Evolutionary conservation across 495 filamentous ascomycete genomes (phyloP), one percentile per base, ranked within the genome.

Genomic region (Podospora tetraspora): DNA sequence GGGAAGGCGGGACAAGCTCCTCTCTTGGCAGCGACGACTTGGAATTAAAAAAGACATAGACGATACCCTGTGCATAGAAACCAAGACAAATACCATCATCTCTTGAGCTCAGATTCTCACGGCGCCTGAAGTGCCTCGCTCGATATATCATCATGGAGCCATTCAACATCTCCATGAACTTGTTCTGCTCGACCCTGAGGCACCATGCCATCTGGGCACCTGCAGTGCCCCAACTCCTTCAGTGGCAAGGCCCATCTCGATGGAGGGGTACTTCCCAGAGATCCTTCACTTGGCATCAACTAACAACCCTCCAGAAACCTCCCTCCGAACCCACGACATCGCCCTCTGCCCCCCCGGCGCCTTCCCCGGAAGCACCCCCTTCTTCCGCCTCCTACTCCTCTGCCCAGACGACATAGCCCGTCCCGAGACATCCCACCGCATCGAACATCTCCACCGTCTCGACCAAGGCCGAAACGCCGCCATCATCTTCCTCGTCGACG

Each of bases 111-210:
- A 24, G 0, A 10, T 21, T 52, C 7, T n/a, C 16, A 4, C 21
- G n/a, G n/a, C 6, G n/a, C 10, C 10, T 7, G 23, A 11, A 9
- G n/a, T 13, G 21, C 1, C n/a, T 10, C 16, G 11, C 32, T 25
- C 29, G 37, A 43, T 57, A 16, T 11, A 6, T n/a, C 22, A 52
- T 12, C 21, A 71, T 73, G 71, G 37, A 66, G 13, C 25, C 23
- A 13, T 3, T 57, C 10, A 25, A 2, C 7, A 56, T 32, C 12
- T 23, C 24, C 3, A n/a, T 57, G 12, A 68, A 68, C 57, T 61
- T 86, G 73, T 84, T 90, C 74, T 87, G 83, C 76, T 80, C 82
- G 10, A 82, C 83, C 25, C 79, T 91, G 52, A 83, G 87, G 30
- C 79, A 79, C 61, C 81, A 52, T 11, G 21, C 57, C 84, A 43